These are phyloP conservation scores for Pelargonium citronellum DNA, from an alignment of 441 rosid species.

Conservation along the genomic window DNA sequence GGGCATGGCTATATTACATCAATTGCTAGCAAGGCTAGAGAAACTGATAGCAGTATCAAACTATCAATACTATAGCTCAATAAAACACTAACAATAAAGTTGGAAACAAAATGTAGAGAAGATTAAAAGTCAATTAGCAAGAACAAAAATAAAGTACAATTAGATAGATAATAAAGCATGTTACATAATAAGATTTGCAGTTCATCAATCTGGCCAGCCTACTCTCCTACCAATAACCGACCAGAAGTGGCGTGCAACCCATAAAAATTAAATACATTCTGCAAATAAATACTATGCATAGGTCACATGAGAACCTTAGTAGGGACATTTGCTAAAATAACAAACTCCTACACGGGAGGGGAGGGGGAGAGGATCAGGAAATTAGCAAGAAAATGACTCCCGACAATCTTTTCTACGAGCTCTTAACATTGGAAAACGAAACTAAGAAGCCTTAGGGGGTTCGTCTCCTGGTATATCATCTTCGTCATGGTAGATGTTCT, in stretches of 20 bases:
- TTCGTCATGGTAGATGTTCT: slow-evolving; percentile 90
- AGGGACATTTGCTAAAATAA: too few species aligned
- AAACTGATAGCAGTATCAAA: too few species aligned
- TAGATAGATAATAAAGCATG: background rate
- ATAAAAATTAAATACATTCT: too few species aligned
- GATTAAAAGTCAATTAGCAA: too few species aligned
- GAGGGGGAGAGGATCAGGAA: background rate
- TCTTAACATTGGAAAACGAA: background rate
- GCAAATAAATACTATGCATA: too few species aligned
- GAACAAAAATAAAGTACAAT: background rate
- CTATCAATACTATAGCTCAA: too few species aligned
- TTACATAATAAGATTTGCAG: background rate
- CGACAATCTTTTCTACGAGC: background rate
- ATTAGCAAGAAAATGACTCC: background rate
- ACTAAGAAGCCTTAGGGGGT: slow-evolving; percentile 37
- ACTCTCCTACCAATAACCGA: background rate
- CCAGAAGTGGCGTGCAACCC: background rate
- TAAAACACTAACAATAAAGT: too few species aligned
- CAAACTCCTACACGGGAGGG: too few species aligned
- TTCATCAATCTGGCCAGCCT: background rate
- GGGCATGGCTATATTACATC: too few species aligned
- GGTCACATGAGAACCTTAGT: too few species aligned
- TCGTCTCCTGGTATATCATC: slow-evolving; percentile 85
- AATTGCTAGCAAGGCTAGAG: too few species aligned
- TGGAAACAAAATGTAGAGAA: too few species aligned